Evolutionary conservation across 2,329 filamentous ascomycete genomes (phyloP), one percentile per base, ranked within the genome.

Genomic region (Chaetoscypha palmicola): DNA sequence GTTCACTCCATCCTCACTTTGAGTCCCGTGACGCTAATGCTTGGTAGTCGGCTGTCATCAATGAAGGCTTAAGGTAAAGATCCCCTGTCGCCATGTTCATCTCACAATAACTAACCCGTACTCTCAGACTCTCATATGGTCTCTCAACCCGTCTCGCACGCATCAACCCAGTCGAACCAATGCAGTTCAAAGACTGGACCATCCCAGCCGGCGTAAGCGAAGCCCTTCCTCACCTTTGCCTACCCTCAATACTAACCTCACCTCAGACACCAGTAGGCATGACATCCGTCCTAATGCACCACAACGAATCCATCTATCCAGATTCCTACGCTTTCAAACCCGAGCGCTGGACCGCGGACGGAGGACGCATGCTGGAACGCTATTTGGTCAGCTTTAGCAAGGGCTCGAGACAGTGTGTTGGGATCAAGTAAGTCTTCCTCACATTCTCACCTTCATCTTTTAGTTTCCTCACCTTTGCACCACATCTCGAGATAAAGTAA

Each of bases 321-420:
- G 54, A 64, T 23, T 45, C 54, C 8, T 30, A 55, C 41, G n/a
- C 43, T n/a, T 58, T 54, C 21, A 39, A 58, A 2, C 66, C 66
- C 0, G 64, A 67, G 42, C 56, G 68, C 4, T 71, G 66, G 66
- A 54, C 4, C 58, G 59, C 45, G 48, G 57, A 12, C n/a, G 33
- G 41, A 10, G 45, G 37, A 7, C 37, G 42, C 7, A 28, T 38
- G 1, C 47, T 53, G 1, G 48, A 54, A 12, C 30, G 45, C 7
- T 56, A 58, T 22, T n/a, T 57, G 8, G 52, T 57, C 3, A 16
- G 47, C 1, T 58, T 58, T 23, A 28, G 38, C 2, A 54, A 55
- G 20, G 56, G 54, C 2, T 45, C 38, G 3, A 45, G 56, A 32
- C 41, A 48, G 14, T 58, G 56, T 39, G 31, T 52, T n/a, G 56